Conservation (phyloP, 148 eudicot species). For the Silene uniflora region DNA sequence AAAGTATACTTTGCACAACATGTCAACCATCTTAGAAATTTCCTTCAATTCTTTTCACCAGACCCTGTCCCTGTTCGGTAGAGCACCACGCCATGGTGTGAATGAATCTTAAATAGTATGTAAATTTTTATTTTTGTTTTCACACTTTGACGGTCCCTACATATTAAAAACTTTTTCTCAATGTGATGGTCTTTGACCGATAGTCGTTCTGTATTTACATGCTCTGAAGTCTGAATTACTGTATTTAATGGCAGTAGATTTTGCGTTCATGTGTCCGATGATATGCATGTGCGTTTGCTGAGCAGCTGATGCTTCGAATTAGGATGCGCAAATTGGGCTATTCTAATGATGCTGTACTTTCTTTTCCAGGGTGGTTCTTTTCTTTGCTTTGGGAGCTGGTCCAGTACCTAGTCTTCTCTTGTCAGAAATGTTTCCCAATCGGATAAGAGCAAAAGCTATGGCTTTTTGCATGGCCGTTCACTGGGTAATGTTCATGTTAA, state of each 20-base stretch:
- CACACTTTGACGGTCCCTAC: too few species aligned
- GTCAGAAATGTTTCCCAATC: constrained; percentile 74
- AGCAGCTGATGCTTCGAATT: neutral
- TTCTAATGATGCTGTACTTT: neutral
- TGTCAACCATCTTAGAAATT: too few species aligned
- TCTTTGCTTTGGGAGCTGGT: constrained; percentile 81
- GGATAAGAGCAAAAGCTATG: constrained; percentile 88
- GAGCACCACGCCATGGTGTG: too few species aligned
- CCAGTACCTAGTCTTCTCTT: constrained; percentile 86
- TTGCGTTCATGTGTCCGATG: too few species aligned
- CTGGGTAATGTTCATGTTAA: constrained; percentile 53
- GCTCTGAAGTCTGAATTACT: too few species aligned
- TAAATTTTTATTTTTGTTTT: too few species aligned
- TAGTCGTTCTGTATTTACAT: too few species aligned
- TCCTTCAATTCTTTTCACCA: too few species aligned
- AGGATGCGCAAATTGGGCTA: neutral
- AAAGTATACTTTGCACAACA: too few species aligned
- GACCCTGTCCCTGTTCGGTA: too few species aligned
- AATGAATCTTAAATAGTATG: too few species aligned
- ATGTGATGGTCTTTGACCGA: neutral
- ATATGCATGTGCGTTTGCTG: neutral
- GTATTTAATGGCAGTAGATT: too few species aligned
- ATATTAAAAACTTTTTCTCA: neutral
- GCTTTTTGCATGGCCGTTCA: constrained; percentile 88
- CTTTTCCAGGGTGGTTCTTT: constrained; percentile 59